Conservation (phyloP, 108 stramenopile species). For the Stephanodiscus triporus region DNA sequence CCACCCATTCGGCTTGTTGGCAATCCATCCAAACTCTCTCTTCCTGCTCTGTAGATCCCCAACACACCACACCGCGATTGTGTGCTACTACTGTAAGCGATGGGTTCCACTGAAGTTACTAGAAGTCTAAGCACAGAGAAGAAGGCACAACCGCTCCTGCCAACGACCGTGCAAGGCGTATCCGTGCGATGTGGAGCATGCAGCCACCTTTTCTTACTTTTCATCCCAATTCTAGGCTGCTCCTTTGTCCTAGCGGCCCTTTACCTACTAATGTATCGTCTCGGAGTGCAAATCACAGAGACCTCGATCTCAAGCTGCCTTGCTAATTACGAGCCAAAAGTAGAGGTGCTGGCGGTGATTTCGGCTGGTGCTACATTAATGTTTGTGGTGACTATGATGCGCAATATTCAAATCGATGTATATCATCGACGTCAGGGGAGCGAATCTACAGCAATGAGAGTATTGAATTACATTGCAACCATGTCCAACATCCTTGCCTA, state of each 20-base stretch:
- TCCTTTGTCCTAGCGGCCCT: slow-evolving; percentile 24
- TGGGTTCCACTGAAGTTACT: slow-evolving; percentile 1
- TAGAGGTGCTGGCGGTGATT: slow-evolving; percentile 26
- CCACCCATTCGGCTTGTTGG: too few relatives aligned
- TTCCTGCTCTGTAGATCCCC: too few relatives aligned
- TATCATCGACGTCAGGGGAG: slow-evolving; percentile 46
- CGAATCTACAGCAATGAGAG: slow-evolving; percentile 16
- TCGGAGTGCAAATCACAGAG: slow-evolving; percentile 13
- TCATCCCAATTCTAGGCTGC: slow-evolving; percentile 34
- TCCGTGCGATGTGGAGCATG: slow-evolving; percentile 1
- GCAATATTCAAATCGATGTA: slow-evolving; percentile 45
- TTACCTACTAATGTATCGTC: slow-evolving; percentile 21
- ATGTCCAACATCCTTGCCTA: slow-evolving; percentile 26
- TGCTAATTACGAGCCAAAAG: slow-evolving; percentile 43
- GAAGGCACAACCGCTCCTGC: slow-evolving; percentile 15
- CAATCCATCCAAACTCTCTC: too few relatives aligned
- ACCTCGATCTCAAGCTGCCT: slow-evolving; percentile 29
- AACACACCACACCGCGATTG: too few relatives aligned
- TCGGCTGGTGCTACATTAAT: slow-evolving; percentile 20
- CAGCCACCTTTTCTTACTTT: slow-evolving; percentile 4
- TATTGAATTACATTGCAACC: slow-evolving; percentile 33
- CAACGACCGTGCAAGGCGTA: neutral
- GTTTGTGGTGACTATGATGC: slow-evolving; percentile 26
- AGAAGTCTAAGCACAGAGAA: slow-evolving; percentile 1
- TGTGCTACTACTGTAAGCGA: too few relatives aligned